Conservation (phyloP, 345 rosid species). For the Syzygium aqueum region DNA sequence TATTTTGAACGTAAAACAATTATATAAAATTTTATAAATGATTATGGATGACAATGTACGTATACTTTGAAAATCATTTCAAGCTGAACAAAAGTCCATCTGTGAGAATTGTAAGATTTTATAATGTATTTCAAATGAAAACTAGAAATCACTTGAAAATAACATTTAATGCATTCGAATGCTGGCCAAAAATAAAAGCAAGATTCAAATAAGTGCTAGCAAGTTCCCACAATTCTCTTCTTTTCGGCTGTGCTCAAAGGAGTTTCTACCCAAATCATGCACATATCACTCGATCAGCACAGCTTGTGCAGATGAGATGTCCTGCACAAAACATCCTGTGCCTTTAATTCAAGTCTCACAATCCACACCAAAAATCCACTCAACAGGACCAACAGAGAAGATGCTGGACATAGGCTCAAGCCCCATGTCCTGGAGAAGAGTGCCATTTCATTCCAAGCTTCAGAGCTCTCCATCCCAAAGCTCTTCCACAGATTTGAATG, state of each 20-base stretch:
- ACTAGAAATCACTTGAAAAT: not conserved
- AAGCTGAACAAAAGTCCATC: not conserved
- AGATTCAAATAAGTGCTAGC: not conserved
- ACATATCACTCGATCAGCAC: not conserved
- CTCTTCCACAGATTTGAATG: conserved; percentile 7
- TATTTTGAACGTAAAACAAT: not conserved
- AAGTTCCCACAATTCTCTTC: not conserved
- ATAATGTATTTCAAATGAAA: not conserved
- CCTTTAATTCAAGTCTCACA: not conserved
- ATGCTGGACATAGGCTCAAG: not conserved
- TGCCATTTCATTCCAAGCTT: not conserved
- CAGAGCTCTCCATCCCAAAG: conserved; percentile 7
- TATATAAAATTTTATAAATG: not conserved
- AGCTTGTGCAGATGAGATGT: not conserved
- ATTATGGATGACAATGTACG: not conserved
- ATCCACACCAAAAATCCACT: not conserved
- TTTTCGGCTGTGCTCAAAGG: not conserved
- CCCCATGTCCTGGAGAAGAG: not conserved
- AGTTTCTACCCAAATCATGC: not conserved
- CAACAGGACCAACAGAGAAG: not conserved
- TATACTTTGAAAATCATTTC: not conserved
- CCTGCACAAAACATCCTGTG: not conserved
- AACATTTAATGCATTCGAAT: not conserved
- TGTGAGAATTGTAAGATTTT: not conserved
- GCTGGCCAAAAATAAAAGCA: not conserved